These are phyloP conservation scores for Apiospora hydei DNA, from an alignment of 2,329 filamentous ascomycete genomes.

Conservation along the genomic window DNA sequence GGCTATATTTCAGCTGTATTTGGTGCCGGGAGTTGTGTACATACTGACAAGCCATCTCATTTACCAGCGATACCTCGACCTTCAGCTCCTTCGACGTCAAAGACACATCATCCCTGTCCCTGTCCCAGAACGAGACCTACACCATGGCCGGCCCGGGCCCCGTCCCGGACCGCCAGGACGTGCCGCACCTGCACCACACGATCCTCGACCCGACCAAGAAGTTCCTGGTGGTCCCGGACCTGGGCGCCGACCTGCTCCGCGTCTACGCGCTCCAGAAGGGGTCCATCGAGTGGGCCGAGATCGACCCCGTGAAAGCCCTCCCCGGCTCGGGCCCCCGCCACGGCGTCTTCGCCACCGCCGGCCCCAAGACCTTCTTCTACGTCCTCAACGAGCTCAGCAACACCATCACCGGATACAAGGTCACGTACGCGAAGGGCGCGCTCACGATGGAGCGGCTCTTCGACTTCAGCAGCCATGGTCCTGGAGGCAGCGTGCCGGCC, in stretches of 20 bases:
- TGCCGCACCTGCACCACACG: slow-evolving; percentile 28
- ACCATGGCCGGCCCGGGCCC: slow-evolving; percentile 25
- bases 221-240: slow-evolving; percentile 27
- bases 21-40: not conserved
- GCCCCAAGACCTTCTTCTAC: slow-evolving; percentile 59
- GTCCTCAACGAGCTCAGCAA: slow-evolving; percentile 68
- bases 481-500: slow-evolving; percentile 47
- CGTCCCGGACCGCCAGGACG: slow-evolving; percentile 27
- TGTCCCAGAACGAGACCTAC: slow-evolving; percentile 28
- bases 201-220: slow-evolving; percentile 27
- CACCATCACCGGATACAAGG: slow-evolving; percentile 62
- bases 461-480: slow-evolving; percentile 56
- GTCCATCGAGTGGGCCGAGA: slow-evolving; percentile 50
- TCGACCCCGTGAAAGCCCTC: slow-evolving; percentile 49
- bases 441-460: slow-evolving; percentile 57
- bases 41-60: not conserved
- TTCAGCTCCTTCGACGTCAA: slow-evolving; percentile 27
- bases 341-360: slow-evolving; percentile 60
- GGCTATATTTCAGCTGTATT: not conserved
- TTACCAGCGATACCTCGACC: slow-evolving; percentile 41
- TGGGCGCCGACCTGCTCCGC: slow-evolving; percentile 62
- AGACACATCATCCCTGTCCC: slow-evolving; percentile 23
- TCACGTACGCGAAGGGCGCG: slow-evolving; percentile 55
- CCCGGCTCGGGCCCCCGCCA: slow-evolving; percentile 71
- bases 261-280: slow-evolving; percentile 60